These are phyloP conservation scores for Chaetomium globosum DNA, from an alignment of 2,329 filamentous ascomycete genomes.

Conservation along the genomic window DNA sequence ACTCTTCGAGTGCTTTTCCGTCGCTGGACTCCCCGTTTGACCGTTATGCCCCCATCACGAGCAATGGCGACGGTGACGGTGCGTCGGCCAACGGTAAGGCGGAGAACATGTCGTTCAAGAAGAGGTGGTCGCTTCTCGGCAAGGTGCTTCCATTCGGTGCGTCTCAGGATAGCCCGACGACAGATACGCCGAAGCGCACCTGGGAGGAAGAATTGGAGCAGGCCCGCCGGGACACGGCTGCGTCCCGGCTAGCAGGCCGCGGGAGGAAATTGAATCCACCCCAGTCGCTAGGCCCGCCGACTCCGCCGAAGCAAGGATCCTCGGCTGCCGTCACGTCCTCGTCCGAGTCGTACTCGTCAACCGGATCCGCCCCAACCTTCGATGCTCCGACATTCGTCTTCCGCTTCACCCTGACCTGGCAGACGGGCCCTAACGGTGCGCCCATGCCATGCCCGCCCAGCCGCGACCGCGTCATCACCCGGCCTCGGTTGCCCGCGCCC, in stretches of 20 bases:
- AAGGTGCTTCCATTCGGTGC: conserved; percentile 59
- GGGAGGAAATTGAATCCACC: conserved; percentile 30
- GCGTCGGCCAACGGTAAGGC: conserved; percentile 24
- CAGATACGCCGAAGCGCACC: conserved; percentile 34
- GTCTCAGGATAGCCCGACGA: conserved; percentile 26
- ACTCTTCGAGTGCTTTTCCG: conserved; percentile 41
- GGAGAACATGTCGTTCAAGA: conserved; percentile 48
- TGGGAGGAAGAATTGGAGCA: conserved; percentile 54
- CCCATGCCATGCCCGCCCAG: conserved; percentile 57
- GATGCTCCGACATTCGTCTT: conserved; percentile 66
- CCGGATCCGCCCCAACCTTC: conserved; percentile 57
- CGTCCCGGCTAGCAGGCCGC: conserved; percentile 40
- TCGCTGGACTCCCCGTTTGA: conserved; percentile 31
- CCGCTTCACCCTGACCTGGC: conserved; percentile 63
- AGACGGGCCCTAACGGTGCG: conserved; percentile 29
- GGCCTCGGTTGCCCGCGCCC: conserved; percentile 69
- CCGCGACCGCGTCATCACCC: conserved; percentile 64
- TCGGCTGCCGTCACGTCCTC: conserved; percentile 43
- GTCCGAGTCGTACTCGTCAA: conserved; percentile 55
- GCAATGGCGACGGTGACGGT: conserved; percentile 17
- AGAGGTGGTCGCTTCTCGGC: conserved; percentile 67
- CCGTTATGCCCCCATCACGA: conserved; percentile 14
- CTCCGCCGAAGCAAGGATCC: conserved; percentile 45
- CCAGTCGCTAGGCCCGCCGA: conserved; percentile 36
- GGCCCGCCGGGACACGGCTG: conserved; percentile 54